Conservation (phyloP, 2,329 filamentous ascomycete species). For the Ceratocystis diversiconidia region DNA sequence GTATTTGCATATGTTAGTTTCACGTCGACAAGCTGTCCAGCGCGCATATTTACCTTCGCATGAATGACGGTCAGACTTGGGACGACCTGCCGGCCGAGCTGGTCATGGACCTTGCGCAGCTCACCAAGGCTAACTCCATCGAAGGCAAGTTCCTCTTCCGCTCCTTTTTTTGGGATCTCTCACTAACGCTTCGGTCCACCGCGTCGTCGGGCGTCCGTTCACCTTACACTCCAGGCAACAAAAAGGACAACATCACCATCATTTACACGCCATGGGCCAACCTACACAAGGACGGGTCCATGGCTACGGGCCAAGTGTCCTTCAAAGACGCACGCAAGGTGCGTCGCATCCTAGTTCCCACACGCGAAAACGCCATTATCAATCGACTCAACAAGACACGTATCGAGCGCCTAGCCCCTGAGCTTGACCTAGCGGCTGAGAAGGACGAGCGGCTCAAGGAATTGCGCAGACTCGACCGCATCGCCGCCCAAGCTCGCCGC, state of each 20-base stretch:
- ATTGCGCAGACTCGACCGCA: slow-evolving; percentile 57
- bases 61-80: slow-evolving; percentile 68
- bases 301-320: slow-evolving; percentile 87
- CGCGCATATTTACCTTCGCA: slow-evolving; percentile 87
- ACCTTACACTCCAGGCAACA: slow-evolving; percentile 54
- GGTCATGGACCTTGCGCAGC: slow-evolving; percentile 77
- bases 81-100: slow-evolving; percentile 63
- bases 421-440: slow-evolving; percentile 57
- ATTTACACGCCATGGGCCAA: slow-evolving; percentile 99
- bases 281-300: slow-evolving; percentile 84
- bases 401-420: slow-evolving; percentile 60
- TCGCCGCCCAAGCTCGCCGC: slow-evolving; percentile 45
- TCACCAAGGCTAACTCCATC: slow-evolving; percentile 98
- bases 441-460: slow-evolving; percentile 62
- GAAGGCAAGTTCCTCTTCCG: slow-evolving; percentile 46
- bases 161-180: neutral
- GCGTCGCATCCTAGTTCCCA: slow-evolving; percentile 63
- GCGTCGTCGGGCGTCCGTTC: neutral
- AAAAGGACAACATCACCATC: slow-evolving; percentile 92
- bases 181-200: neutral
- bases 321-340: slow-evolving; percentile 85
- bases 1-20: slow-evolving; percentile 42
- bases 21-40: slow-evolving; percentile 96
- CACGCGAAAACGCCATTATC: slow-evolving; percentile 77
- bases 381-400: slow-evolving; percentile 98